Conservation (phyloP, 2,329 filamentous ascomycete genomes). For the Hypocrella siamensis region DNA sequence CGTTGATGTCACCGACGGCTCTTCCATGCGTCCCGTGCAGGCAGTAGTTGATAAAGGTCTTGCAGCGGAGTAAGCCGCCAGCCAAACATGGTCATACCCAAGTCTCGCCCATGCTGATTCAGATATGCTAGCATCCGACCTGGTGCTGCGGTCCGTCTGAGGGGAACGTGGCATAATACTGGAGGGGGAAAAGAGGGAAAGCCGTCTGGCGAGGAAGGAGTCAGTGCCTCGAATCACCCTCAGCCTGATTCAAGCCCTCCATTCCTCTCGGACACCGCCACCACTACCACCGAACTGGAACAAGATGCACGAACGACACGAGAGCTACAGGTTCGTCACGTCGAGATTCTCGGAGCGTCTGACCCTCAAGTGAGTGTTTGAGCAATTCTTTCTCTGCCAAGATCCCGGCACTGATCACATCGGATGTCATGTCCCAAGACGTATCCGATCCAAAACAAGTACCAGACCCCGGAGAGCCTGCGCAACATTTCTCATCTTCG, state of each 20-base stretch:
- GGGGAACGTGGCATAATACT: slow-evolving; percentile 50
- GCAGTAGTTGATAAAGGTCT: slow-evolving; percentile 59
- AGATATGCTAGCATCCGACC: slow-evolving; percentile 49
- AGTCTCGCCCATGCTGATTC: neutral
- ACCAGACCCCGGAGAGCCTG: slow-evolving; percentile 77
- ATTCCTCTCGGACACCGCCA: too few species aligned
- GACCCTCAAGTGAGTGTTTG: slow-evolving; percentile 53
- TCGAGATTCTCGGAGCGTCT: slow-evolving; percentile 59
- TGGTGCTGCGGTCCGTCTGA: slow-evolving; percentile 64
- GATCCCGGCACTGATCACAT: slow-evolving; percentile 1
- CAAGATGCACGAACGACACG: slow-evolving; percentile 4
- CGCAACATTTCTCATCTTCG: slow-evolving; percentile 80
- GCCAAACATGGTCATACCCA: slow-evolving; percentile 11
- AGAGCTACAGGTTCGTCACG: slow-evolving; percentile 60
- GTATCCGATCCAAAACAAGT: slow-evolving; percentile 93
- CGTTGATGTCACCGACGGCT: slow-evolving; percentile 76
- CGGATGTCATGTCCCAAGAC: slow-evolving; percentile 40
- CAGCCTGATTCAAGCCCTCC: too few species aligned
- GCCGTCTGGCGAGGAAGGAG: neutral
- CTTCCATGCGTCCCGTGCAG: slow-evolving; percentile 63
- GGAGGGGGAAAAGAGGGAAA: slow-evolving; percentile 1
- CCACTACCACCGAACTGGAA: neutral
- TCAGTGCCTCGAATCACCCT: slow-evolving; percentile 3
- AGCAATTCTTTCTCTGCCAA: neutral
- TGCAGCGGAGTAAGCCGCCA: slow-evolving; percentile 52